These are phyloP conservation scores for Flaveria ramosissima DNA, from an alignment of 129 eudicot species.

Conservation along the genomic window DNA sequence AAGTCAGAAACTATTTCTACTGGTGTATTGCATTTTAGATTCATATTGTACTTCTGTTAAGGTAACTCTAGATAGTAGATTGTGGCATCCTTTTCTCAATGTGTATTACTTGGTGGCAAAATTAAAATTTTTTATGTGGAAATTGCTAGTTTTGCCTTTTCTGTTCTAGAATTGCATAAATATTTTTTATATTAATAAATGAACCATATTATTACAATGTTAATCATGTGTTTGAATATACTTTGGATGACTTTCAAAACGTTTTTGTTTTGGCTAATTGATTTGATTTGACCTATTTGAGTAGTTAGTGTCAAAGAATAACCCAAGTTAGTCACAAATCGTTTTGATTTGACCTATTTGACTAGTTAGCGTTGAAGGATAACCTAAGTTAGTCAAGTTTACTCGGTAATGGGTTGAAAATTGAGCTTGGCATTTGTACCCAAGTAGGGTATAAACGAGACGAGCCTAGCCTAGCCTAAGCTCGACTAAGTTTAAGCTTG, in stretches of 20 bases:
- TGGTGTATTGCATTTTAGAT: conserved; percentile 9
- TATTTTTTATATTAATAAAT: not conserved
- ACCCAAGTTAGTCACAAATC: too few species aligned
- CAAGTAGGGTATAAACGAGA: too few species aligned
- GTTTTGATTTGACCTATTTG: not conserved
- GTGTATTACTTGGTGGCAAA: not conserved
- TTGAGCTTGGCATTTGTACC: too few species aligned
- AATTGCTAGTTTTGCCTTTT: not conserved
- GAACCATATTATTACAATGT: not conserved
- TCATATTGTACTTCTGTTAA: not conserved
- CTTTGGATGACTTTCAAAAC: not conserved
- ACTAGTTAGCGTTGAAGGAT: not conserved
- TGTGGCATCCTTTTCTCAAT: not conserved
- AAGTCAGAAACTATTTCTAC: not conserved
- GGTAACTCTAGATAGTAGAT: not conserved
- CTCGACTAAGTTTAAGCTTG: too few species aligned
- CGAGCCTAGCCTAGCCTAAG: too few species aligned
- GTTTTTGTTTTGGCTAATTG: not conserved
- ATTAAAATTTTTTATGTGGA: not conserved
- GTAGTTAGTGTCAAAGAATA: not conserved
- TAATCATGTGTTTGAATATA: not conserved
- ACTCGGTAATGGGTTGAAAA: not conserved
- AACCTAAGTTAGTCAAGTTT: not conserved
- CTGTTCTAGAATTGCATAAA: not conserved
- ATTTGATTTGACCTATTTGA: not conserved